phyloP scores from a whole-genome alignment of 2,329 filamentous ascomycete species.

The Colletotrichum endophyticum region DNA sequence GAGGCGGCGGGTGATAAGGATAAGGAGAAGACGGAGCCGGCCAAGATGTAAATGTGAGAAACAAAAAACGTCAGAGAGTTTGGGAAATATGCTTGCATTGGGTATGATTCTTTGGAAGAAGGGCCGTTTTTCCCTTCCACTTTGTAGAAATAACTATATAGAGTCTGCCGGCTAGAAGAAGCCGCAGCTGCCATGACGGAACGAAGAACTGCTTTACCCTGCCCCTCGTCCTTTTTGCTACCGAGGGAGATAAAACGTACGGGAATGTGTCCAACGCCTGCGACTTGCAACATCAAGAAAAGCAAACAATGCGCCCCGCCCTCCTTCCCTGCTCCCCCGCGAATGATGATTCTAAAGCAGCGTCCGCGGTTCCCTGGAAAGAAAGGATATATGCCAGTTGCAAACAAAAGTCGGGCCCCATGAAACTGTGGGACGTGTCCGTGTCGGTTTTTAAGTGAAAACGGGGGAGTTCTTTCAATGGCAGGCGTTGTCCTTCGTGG shows the following conservation, averaged over 20 bases:
- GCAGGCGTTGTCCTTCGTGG: slow-evolving; percentile 88
- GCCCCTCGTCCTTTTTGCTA: neutral
- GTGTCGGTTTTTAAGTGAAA: neutral
- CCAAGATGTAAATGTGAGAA: slow-evolving; percentile 5
- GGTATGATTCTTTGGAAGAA: neutral
- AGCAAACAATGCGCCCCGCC: neutral
- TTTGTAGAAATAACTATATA: neutral
- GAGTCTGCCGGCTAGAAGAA: neutral
- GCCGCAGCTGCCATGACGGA: slow-evolving; percentile 5
- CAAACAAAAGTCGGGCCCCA: neutral
- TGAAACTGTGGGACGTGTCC: neutral
- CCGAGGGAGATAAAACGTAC: neutral
- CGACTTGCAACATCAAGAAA: neutral
- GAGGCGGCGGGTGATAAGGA: slow-evolving; percentile 13
- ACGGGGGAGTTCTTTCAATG: slow-evolving; percentile 63
- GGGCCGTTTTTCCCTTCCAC: neutral
- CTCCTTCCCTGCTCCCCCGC: neutral
- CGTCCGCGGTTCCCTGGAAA: neutral
- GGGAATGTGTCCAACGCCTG: neutral
- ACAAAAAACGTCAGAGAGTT: neutral
- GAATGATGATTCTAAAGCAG: neutral
- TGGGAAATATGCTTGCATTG: neutral
- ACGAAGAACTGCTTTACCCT: neutral
- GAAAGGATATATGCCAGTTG: neutral
- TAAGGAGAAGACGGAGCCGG: slow-evolving; percentile 21